A percentile compares a stretch with the other conserved stretches of the same genome.
Conservation (phyloP, 495 filamentous ascomycete genomes). For the Poronia punctata region DNA sequence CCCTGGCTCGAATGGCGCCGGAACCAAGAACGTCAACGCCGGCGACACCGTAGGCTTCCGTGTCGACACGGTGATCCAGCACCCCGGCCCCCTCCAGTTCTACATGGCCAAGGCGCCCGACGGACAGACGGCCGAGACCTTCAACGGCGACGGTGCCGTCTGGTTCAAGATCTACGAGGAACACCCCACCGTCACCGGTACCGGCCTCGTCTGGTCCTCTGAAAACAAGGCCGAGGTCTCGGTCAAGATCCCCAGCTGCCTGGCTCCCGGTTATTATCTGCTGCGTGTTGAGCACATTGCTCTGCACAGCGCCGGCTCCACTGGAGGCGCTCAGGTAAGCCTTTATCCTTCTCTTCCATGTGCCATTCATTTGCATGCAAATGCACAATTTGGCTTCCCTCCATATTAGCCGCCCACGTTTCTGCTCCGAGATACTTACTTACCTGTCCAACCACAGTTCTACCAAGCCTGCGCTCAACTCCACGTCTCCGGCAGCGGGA, state of each 20-base stretch:
- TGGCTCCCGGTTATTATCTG: slow-evolving; percentile 49
- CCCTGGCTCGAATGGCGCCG: slow-evolving; percentile 20
- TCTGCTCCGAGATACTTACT: background rate
- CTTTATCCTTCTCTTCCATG: too few relatives aligned
- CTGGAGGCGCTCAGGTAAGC: slow-evolving; percentile 47
- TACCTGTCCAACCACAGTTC: slow-evolving; percentile 28
- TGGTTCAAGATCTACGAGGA: slow-evolving; percentile 52
- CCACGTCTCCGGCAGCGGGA: slow-evolving; percentile 33
- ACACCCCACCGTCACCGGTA: slow-evolving; percentile 28
- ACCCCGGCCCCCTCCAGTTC: slow-evolving; percentile 38
- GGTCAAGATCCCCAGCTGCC: slow-evolving; percentile 39
- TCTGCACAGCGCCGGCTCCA: slow-evolving; percentile 35
- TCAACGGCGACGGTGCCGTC: slow-evolving; percentile 38
- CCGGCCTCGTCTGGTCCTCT: slow-evolving; percentile 33
- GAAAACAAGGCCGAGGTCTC: slow-evolving; percentile 19
- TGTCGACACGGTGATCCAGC: slow-evolving; percentile 33
- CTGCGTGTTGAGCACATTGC: slow-evolving; percentile 51
- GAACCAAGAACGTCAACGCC: slow-evolving; percentile 30
- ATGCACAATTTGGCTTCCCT: too few relatives aligned
- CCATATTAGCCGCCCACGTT: too few relatives aligned
- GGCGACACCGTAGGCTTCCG: slow-evolving; percentile 39
- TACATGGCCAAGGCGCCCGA: slow-evolving; percentile 44
- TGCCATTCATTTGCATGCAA: too few relatives aligned
- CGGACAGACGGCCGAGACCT: slow-evolving; percentile 32
- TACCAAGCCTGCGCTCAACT: slow-evolving; percentile 42